These are phyloP conservation scores for Claviceps quebecensis DNA, from an alignment of 2,329 filamentous ascomycete species.

Conservation along the genomic window DNA sequence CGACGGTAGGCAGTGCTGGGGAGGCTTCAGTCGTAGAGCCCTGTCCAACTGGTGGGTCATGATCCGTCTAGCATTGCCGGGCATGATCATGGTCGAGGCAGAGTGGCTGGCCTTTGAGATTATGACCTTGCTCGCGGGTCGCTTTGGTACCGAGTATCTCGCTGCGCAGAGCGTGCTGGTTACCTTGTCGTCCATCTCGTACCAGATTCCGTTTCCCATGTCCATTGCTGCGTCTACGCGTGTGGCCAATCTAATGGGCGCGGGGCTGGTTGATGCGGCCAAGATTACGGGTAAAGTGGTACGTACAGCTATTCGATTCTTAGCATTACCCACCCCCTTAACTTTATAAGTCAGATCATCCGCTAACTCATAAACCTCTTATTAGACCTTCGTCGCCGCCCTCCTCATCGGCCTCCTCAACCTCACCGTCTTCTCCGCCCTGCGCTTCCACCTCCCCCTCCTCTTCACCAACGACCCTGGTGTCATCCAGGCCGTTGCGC, in stretches of 20 bases:
- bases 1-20: slow-evolving; percentile 69
- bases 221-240: slow-evolving; percentile 80
- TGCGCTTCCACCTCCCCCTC: slow-evolving; percentile 60
- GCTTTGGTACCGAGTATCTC: slow-evolving; percentile 64
- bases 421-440: slow-evolving; percentile 49
- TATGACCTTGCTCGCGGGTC: slow-evolving; percentile 67
- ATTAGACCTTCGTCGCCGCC: slow-evolving; percentile 47
- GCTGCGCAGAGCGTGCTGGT: slow-evolving; percentile 80
- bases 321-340: neutral
- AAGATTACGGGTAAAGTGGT: slow-evolving; percentile 68
- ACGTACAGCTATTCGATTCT: slow-evolving; percentile 13
- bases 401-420: slow-evolving; percentile 68
- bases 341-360: too few species aligned
- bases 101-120: slow-evolving; percentile 92
- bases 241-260: slow-evolving; percentile 84
- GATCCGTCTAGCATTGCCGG: slow-evolving; percentile 76
- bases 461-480: slow-evolving; percentile 65
- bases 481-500: slow-evolving; percentile 54
- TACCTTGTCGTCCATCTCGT: slow-evolving; percentile 66
- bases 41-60: slow-evolving; percentile 65
- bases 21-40: slow-evolving; percentile 58
- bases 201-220: slow-evolving; percentile 84
- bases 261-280: slow-evolving; percentile 66
- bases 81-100: slow-evolving; percentile 85
- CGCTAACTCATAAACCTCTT: neutral